Percentiles rank a stretch among this genome's conserved stretches.
Evolutionary conservation across 1,284 basidiomycete species (phyloP).

Genomic region (Gymnopus androsaceus): DNA sequence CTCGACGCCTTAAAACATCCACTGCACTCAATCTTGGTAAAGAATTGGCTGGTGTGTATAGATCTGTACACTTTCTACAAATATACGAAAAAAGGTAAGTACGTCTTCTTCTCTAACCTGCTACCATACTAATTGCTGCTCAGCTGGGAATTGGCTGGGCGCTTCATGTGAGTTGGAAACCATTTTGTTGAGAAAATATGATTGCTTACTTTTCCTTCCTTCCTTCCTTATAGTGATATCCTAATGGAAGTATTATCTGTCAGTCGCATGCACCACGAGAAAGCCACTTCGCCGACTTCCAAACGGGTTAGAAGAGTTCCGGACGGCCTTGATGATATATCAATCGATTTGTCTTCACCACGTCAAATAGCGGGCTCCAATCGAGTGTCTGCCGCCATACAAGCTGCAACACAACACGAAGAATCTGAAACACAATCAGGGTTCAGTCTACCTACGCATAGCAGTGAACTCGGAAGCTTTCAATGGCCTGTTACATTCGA

Average conservation of each 20-base stretch:
- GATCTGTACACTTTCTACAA: conserved; percentile 63
- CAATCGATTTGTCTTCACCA: too few relatives aligned
- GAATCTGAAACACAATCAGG: not conserved
- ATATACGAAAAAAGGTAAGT: conserved; percentile 34
- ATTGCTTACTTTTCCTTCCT: not conserved
- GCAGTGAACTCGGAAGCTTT: too few relatives aligned
- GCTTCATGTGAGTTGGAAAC: not conserved
- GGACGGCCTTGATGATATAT: too few relatives aligned
- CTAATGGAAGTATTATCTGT: too few relatives aligned
- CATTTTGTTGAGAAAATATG: not conserved
- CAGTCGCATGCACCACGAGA: too few relatives aligned
- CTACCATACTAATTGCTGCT: not conserved
- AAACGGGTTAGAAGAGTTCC: too few relatives aligned
- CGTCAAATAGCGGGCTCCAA: not conserved
- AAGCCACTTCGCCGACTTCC: too few relatives aligned
- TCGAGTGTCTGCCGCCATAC: not conserved
- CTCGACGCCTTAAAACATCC: conserved; percentile 53
- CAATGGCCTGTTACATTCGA: too few relatives aligned
- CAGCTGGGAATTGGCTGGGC: not conserved
- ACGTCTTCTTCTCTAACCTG: not conserved
- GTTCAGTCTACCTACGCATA: not conserved
- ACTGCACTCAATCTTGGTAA: conserved; percentile 50
- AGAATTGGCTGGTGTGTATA: conserved; percentile 66
- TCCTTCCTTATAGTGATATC: not conserved
- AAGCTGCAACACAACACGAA: too few relatives aligned